A percentile compares a stretch with the other conserved stretches of the same genome.
Evolutionary conservation across 148 eudicot genomes (phyloP).

Genomic region (Dianthus caryophyllus): DNA sequence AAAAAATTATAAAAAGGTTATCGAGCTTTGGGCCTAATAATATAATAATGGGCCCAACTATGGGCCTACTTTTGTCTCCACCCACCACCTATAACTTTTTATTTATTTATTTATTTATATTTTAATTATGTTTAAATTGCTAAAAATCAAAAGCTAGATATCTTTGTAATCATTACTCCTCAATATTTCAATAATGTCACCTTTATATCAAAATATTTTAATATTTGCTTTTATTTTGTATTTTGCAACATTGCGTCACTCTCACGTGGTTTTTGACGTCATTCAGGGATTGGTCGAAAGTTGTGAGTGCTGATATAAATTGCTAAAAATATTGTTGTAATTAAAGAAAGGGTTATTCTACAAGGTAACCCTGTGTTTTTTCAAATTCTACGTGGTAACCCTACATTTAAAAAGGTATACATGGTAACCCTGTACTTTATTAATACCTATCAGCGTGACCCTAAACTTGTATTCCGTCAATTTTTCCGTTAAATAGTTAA

Average conservation of each 20-base stretch:
- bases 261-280: slow-evolving; percentile 19
- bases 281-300: too few relatives aligned
- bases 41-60: slow-evolving; percentile 27
- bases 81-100: slow-evolving; percentile 1
- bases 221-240: neutral
- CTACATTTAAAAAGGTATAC: too few relatives aligned
- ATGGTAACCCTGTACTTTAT: too few relatives aligned
- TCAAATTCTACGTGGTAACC: too few relatives aligned
- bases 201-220: slow-evolving; percentile 6
- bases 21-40: slow-evolving; percentile 29
- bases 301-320: too few relatives aligned
- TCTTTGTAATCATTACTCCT: slow-evolving; percentile 17
- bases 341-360: too few relatives aligned
- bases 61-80: slow-evolving; percentile 8
- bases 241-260: slow-evolving; percentile 10
- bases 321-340: too few relatives aligned
- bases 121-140: slow-evolving; percentile 8
- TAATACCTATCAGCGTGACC: too few relatives aligned
- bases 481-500: too few relatives aligned
- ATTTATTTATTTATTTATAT: slow-evolving; percentile 7
- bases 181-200: too few relatives aligned
- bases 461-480: too few relatives aligned
- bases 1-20: slow-evolving; percentile 16
- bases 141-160: slow-evolving; percentile 23
- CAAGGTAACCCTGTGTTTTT: too few relatives aligned